These are phyloP conservation scores for Spathaspora girioi DNA, from an alignment of 805 yeast genomes.

Conservation along the genomic window DNA sequence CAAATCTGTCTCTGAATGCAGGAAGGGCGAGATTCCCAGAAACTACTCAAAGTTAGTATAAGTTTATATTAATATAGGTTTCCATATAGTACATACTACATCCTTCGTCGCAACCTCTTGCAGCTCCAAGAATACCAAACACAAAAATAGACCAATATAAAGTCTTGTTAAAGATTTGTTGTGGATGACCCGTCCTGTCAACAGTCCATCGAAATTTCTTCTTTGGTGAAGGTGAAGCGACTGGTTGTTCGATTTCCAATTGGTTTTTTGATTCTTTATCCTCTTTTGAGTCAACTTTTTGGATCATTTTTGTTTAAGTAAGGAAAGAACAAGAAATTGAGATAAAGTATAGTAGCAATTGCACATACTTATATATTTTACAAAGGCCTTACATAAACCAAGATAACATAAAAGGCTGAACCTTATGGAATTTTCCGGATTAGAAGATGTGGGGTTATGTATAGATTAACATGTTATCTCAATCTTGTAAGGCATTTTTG, in stretches of 20 bases:
- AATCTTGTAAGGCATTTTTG: too few species aligned
- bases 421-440: too few species aligned
- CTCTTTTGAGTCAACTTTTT: neutral
- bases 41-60: slow-evolving; percentile 10
- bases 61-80: neutral
- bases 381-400: too few species aligned
- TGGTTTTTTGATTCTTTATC: neutral
- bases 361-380: too few species aligned
- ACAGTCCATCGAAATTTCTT: slow-evolving; percentile 19
- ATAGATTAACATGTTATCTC: too few species aligned
- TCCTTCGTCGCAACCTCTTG: slow-evolving; percentile 58
- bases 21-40: slow-evolving; percentile 42
- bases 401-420: too few species aligned
- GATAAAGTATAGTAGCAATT: too few species aligned
- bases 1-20: slow-evolving; percentile 40
- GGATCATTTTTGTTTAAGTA: too few species aligned
- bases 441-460: too few species aligned
- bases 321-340: too few species aligned
- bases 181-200: slow-evolving; percentile 20
- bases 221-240: neutral
- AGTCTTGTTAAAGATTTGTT: slow-evolving; percentile 42
- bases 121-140: slow-evolving; percentile 52
- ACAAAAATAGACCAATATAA: slow-evolving; percentile 41
- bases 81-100: slow-evolving; percentile 12
- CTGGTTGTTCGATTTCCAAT: neutral